Evolutionary conservation across 768 basidiomycete genomes (phyloP), one percentile per base, ranked within the genome.

Genomic region (Kwoniella botswanensis): DNA sequence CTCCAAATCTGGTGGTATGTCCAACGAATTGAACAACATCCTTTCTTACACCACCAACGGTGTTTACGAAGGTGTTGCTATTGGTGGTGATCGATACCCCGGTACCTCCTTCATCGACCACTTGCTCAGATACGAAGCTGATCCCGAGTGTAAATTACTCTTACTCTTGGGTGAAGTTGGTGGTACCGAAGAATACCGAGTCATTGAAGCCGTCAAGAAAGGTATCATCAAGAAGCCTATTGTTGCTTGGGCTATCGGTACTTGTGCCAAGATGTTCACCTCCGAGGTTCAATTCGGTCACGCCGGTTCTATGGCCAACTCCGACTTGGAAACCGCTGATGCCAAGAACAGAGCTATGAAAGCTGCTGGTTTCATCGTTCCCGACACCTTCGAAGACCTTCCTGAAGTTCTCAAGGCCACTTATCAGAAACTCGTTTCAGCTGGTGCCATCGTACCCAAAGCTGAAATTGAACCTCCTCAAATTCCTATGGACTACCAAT

Each of bases 401-500:
- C 96, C 96, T 9, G 86, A 86, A 52, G 92, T 91, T 65, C 86
- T 99, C 82, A 89, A 88, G 85, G 89, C 90, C 82, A 91, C 93
- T 7, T 98, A 96, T 86, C 88, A 95, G 70, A 85, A 82, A 65
- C 92, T 99, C 74, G 91, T 98, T 67, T 81, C 84, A 70, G 84
- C 78, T 57, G 93, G 94, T 43, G 79, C 85, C 41, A 88, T 99
- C 84, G 84, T 86, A 44, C 90, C 89, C 74, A 87, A 90, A 86
- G 77, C 85, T 46, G 96, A 99, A 87, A 86, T 90, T 65, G 92
- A 94, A 24, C 94, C 95, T 4, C 96, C 96, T 11, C 90, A 92
- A 68, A 98, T 98, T 82, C 96, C 96, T n/a, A 98, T 98, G 93
- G 96, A 99, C 86, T 99, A 98, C 90, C 98, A 98, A 88, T 98